These are phyloP conservation scores for Marasmius oreades DNA, from an alignment of 1,284 basidiomycete species.

Conservation along the genomic window DNA sequence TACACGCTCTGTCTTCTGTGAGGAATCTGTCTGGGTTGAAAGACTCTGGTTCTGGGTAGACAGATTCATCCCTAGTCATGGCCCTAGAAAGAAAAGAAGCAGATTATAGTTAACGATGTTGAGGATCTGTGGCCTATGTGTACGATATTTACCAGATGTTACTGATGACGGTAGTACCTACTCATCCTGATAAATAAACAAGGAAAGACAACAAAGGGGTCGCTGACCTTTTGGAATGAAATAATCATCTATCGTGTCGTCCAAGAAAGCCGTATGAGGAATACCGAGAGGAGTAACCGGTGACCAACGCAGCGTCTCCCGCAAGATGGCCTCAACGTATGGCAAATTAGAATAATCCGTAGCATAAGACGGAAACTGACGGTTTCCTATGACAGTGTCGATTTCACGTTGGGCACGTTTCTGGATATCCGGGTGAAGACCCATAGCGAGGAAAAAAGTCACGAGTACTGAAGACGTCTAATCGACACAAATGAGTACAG, in stretches of 20 bases:
- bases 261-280: background rate
- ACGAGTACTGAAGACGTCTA: background rate
- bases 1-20: slow-evolving; percentile 9
- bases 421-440: slow-evolving; percentile 1
- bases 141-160: background rate
- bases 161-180: background rate
- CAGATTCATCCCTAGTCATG: background rate
- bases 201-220: slow-evolving; percentile 8
- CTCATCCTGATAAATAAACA: slow-evolving; percentile 7
- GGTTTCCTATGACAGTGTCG: slow-evolving; percentile 5
- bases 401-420: slow-evolving; percentile 7
- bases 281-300: slow-evolving; percentile 4
- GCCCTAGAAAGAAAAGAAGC: background rate
- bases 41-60: slow-evolving; percentile 10
- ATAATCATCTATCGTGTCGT: slow-evolving; percentile 4
- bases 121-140: too few relatives aligned
- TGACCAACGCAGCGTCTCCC: slow-evolving; percentile 8
- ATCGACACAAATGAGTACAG: background rate
- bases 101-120: too few relatives aligned
- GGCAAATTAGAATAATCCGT: slow-evolving; percentile 2
- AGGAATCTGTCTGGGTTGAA: slow-evolving; percentile 17
- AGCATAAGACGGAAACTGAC: background rate
- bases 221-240: slow-evolving; percentile 11
- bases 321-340: slow-evolving; percentile 4
- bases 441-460: slow-evolving; percentile 6